phyloP scores from a whole-genome alignment of 192 early-diverging fungal genomes.

The Jimgerdemannia flammicorona region DNA sequence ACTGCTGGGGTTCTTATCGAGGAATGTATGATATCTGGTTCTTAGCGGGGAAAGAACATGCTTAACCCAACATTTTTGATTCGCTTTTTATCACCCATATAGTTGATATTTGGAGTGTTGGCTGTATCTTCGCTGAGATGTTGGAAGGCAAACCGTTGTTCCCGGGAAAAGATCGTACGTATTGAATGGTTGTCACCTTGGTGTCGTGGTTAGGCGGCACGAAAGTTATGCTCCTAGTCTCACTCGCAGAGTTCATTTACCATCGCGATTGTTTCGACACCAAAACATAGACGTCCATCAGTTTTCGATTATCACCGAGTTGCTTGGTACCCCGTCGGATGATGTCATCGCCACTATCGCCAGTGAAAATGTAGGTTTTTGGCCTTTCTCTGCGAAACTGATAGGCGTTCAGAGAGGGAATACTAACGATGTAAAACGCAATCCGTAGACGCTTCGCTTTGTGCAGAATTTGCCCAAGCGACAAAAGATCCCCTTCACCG shows the following conservation, averaged over 20 bases:
- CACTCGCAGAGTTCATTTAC: conserved; percentile 6
- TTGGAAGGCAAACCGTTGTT: conserved; percentile 93
- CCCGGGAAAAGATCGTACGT: conserved; percentile 90
- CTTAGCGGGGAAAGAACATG: not conserved
- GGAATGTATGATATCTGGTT: not conserved
- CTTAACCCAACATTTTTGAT: too few species aligned
- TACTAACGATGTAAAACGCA: too few species aligned
- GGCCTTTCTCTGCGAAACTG: conserved; percentile 3
- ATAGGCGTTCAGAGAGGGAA: not conserved
- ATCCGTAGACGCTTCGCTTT: conserved; percentile 74
- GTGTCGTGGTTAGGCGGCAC: conserved; percentile 2
- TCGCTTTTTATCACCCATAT: not conserved
- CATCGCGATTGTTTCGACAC: not conserved
- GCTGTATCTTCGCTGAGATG: conserved; percentile 97
- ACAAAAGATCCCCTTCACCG: conserved; percentile 74
- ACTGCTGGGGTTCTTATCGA: not conserved
- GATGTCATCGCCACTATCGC: conserved; percentile 90
- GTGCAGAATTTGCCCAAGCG: conserved; percentile 84
- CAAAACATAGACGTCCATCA: conserved; percentile 76
- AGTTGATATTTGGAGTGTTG: conserved; percentile 94
- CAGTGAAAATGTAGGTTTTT: conserved; percentile 74
- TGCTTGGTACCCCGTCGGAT: conserved; percentile 89
- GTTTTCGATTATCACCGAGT: conserved; percentile 91
- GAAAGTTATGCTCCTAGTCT: not conserved
- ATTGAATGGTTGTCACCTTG: not conserved